Conservation (phyloP, 495 filamentous ascomycete species). For the Echria macrotheca region DNA sequence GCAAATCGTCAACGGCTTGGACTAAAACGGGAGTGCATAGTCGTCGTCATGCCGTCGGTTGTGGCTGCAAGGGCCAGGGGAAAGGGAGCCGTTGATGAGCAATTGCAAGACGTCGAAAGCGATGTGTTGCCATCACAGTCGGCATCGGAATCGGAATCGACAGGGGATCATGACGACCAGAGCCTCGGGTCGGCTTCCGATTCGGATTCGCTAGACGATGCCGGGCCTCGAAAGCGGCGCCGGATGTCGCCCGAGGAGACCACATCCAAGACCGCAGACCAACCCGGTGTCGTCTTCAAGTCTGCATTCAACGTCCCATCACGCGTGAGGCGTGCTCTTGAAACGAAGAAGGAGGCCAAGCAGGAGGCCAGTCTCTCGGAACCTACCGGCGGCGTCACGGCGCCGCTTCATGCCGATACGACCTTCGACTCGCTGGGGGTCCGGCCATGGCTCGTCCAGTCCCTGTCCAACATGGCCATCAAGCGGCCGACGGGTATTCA, state of each 20-base stretch:
- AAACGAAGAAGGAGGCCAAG: slow-evolving; percentile 10
- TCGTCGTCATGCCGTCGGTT: slow-evolving; percentile 19
- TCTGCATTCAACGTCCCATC: slow-evolving; percentile 41
- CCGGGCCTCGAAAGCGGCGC: slow-evolving; percentile 43
- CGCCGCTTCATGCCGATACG: slow-evolving; percentile 45
- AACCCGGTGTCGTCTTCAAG: slow-evolving; percentile 8
- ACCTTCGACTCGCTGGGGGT: slow-evolving; percentile 73
- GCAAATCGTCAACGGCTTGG: not conserved
- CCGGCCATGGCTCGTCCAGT: slow-evolving; percentile 82
- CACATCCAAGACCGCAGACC: slow-evolving; percentile 7
- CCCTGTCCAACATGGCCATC: slow-evolving; percentile 81
- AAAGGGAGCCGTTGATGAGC: not conserved
- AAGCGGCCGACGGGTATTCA: slow-evolving; percentile 87
- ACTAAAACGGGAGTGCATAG: not conserved
- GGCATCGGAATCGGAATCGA: slow-evolving; percentile 11
- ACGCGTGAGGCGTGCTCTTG: slow-evolving; percentile 38
- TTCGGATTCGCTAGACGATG: slow-evolving; percentile 43
- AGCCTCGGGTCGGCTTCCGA: slow-evolving; percentile 12
- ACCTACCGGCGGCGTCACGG: slow-evolving; percentile 22
- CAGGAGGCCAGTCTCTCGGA: not conserved
- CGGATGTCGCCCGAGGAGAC: slow-evolving; percentile 33
- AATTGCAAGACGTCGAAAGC: no score
- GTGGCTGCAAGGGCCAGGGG: slow-evolving; percentile 6
- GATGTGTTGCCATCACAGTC: slow-evolving; percentile 1
- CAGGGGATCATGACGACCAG: not conserved